phyloP scores from a whole-genome alignment of 345 rosid species.

The Cochlearia excelsa region DNA sequence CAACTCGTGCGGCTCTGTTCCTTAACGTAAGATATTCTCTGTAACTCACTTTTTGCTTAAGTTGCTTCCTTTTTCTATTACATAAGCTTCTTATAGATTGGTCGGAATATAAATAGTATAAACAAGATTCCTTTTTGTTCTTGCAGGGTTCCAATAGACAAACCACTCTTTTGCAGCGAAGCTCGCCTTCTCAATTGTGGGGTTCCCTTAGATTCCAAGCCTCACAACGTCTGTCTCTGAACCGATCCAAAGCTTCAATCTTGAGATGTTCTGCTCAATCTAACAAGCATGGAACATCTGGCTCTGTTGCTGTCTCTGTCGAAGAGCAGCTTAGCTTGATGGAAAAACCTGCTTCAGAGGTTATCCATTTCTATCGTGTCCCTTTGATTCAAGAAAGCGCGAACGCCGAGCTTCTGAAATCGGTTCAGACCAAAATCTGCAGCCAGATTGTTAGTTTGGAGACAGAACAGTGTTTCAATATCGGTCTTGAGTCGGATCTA shows the following conservation, averaged over 20 bases:
- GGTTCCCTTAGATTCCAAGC: constrained; percentile 35
- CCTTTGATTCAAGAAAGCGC: constrained; percentile 84
- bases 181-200: constrained; percentile 43
- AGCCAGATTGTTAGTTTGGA: constrained; percentile 68
- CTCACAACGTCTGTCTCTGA: constrained; percentile 15
- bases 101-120: too few species aligned
- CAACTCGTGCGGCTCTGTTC: too few species aligned
- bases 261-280: constrained; percentile 54
- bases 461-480: constrained; percentile 82
- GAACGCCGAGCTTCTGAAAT: constrained; percentile 55
- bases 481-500: constrained; percentile 52
- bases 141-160: constrained; percentile 64
- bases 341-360: constrained; percentile 56
- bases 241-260: constrained; percentile 33
- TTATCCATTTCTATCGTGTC: constrained; percentile 67
- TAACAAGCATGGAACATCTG: constrained; percentile 46
- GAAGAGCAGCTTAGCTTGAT: constrained; percentile 46
- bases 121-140: not conserved
- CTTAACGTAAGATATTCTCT: too few species aligned
- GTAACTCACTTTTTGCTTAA: too few species aligned
- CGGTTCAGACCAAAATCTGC: constrained; percentile 58
- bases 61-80: too few species aligned
- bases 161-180: constrained; percentile 45
- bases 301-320: constrained; percentile 42
- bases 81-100: too few species aligned